phyloP scores from a whole-genome alignment of 2,329 filamentous ascomycete genomes.

The Sclerotinia spermophila region DNA sequence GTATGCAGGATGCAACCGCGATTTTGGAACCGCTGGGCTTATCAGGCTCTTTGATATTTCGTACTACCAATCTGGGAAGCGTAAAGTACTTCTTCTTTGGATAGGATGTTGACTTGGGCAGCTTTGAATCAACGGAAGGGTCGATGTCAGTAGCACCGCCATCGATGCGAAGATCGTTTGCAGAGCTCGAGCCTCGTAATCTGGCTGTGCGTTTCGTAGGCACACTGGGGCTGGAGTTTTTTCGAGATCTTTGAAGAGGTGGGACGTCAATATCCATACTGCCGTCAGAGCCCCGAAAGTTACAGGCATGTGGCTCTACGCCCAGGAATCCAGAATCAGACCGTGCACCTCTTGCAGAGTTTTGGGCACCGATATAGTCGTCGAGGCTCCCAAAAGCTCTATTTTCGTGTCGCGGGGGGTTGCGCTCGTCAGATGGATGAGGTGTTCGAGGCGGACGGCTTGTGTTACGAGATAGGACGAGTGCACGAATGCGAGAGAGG shows the following conservation, averaged over 20 bases:
- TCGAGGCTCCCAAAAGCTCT: constrained; percentile 25
- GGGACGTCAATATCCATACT: constrained; percentile 19
- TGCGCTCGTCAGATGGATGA: constrained; percentile 29
- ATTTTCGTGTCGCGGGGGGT: constrained; percentile 14
- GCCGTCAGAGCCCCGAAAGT: constrained; percentile 3
- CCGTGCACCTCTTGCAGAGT: constrained; percentile 21
- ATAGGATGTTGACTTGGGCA: neutral
- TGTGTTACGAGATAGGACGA: constrained; percentile 31
- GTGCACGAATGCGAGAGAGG: constrained; percentile 31
- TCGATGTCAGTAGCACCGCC: constrained; percentile 1
- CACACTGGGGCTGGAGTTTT: constrained; percentile 9
- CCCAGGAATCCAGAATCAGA: constrained; percentile 24
- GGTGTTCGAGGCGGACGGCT: constrained; percentile 31
- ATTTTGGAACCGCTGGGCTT: neutral
- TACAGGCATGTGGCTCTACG: constrained; percentile 13
- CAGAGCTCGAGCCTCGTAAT: constrained; percentile 24
- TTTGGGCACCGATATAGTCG: constrained; percentile 16
- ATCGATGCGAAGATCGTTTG: constrained; percentile 19
- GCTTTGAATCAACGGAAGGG: constrained; percentile 3
- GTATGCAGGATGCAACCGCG: constrained; percentile 11
- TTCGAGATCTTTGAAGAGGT: constrained; percentile 7
- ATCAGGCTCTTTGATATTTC: constrained; percentile 23
- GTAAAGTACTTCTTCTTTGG: constrained; percentile 25
- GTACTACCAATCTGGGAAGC: constrained; percentile 29
- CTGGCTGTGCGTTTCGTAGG: neutral